Evolutionary conservation across 1,139 yeast species (phyloP).

Genomic region (Pichia sp.): DNA sequence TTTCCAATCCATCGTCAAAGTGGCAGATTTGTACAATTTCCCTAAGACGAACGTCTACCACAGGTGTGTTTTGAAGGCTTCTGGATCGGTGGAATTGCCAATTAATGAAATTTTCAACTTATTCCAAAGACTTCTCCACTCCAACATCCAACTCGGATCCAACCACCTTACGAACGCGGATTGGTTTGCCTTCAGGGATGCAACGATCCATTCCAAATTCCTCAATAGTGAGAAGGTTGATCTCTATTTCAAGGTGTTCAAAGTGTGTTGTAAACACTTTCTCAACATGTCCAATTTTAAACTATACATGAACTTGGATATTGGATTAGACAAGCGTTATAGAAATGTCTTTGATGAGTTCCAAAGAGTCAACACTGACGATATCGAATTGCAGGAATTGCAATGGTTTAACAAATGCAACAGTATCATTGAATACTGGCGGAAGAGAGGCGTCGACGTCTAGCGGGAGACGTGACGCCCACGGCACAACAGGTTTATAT

Average conservation of each 20-base stretch:
- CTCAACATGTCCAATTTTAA: slow-evolving; percentile 36
- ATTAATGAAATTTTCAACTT: slow-evolving; percentile 46
- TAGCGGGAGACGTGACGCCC: slow-evolving; percentile 2
- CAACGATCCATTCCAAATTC: slow-evolving; percentile 46
- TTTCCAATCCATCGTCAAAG: slow-evolving; percentile 55
- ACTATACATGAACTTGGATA: slow-evolving; percentile 33
- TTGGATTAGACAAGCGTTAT: slow-evolving; percentile 32
- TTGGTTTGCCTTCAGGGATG: slow-evolving; percentile 82
- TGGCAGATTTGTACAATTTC: slow-evolving; percentile 54
- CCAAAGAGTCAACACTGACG: slow-evolving; percentile 28
- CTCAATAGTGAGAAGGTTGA: slow-evolving; percentile 33
- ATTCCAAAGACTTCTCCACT: slow-evolving; percentile 51
- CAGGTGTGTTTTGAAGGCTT: slow-evolving; percentile 69
- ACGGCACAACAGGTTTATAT: no score
- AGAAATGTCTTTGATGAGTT: slow-evolving; percentile 31
- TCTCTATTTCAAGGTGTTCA: slow-evolving; percentile 52
- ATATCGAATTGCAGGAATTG: slow-evolving; percentile 28
- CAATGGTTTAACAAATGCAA: slow-evolving; percentile 20
- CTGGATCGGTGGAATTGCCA: slow-evolving; percentile 53
- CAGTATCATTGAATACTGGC: slow-evolving; percentile 16
- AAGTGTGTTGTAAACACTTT: slow-evolving; percentile 40
- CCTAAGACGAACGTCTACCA: slow-evolving; percentile 63
- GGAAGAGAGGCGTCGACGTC: slow-evolving; percentile 10
- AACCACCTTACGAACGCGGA: slow-evolving; percentile 70
- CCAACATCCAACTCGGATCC: slow-evolving; percentile 46